Evolutionary conservation across 148 eudicot genomes (phyloP).

Genomic region (Euryodendron excelsum): DNA sequence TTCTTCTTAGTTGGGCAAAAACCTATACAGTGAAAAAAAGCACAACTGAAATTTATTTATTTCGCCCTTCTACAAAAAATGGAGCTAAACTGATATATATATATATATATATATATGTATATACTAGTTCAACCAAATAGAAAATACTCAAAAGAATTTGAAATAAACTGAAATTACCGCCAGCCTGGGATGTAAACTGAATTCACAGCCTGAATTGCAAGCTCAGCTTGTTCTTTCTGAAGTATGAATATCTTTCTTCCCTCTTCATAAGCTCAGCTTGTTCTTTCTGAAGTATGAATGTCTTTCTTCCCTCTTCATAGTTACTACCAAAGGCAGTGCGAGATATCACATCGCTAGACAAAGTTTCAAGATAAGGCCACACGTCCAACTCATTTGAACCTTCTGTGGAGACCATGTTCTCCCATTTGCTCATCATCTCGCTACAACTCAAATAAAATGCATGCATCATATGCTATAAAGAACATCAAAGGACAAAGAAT

Average conservation of each 20-base stretch:
- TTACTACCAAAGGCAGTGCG: conserved; percentile 21
- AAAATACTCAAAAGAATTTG: background rate
- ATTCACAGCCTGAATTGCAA: background rate
- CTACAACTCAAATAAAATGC: conserved; percentile 16
- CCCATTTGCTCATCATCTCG: conserved; percentile 27
- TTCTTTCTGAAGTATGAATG: conserved; percentile 17
- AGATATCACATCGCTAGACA: conserved; percentile 20
- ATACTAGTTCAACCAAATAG: background rate
- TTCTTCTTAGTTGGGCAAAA: conserved; percentile 25
- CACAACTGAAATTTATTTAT: no score
- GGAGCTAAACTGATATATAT: background rate
- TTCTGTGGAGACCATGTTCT: conserved; percentile 2
- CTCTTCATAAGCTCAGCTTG: conserved; percentile 5
- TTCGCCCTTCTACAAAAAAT: no score
- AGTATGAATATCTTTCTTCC: conserved; percentile 4
- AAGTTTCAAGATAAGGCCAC: conserved; percentile 18
- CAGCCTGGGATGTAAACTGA: conserved; percentile 16
- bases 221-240: conserved; percentile 10
- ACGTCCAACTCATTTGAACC: conserved; percentile 19
- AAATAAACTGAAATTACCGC: background rate
- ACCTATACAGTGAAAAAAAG: no score
- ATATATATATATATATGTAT: no score
- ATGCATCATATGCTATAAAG: conserved; percentile 19
- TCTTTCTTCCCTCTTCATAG: conserved; percentile 19
- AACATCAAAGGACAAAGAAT: background rate